Percentiles rank a stretch among this genome's conserved stretches.
phyloP scores from a whole-genome alignment of 148 eudicot genomes.

The Hydrangea macrophylla region DNA sequence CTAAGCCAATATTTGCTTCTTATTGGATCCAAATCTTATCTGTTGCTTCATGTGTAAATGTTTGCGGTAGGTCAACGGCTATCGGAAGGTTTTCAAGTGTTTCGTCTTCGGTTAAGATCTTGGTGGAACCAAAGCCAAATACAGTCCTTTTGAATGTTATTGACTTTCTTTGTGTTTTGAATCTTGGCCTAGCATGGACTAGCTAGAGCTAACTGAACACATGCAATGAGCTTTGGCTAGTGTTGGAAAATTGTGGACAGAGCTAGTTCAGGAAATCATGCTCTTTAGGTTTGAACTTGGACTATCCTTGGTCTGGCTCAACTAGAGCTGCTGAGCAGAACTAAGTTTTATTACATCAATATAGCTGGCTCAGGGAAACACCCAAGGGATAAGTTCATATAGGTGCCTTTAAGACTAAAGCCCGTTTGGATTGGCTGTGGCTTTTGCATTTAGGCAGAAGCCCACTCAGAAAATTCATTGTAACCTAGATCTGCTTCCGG shows the following conservation, averaged over 20 bases:
- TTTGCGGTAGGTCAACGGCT: neutral
- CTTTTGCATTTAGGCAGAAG: too few relatives aligned
- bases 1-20: neutral
- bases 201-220: neutral
- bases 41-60: neutral
- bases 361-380: too few relatives aligned
- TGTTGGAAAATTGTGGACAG: neutral
- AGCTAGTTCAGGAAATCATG: neutral
- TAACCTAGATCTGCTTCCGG: too few relatives aligned
- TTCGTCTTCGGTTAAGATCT: too few relatives aligned
- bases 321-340: too few relatives aligned
- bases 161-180: neutral
- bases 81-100: neutral
- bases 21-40: neutral
- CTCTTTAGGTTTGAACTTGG: neutral
- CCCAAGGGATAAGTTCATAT: too few relatives aligned
- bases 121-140: too few relatives aligned
- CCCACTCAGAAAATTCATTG: too few relatives aligned
- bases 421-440: too few relatives aligned
- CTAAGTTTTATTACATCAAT: too few relatives aligned
- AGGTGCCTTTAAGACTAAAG: too few relatives aligned
- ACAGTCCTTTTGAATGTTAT: too few relatives aligned
- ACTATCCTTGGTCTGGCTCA: neutral
- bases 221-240: neutral
- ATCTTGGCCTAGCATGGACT: neutral